phyloP scores from a whole-genome alignment of 1,139 yeast genomes.

The Arxiozyma heterogenica region DNA sequence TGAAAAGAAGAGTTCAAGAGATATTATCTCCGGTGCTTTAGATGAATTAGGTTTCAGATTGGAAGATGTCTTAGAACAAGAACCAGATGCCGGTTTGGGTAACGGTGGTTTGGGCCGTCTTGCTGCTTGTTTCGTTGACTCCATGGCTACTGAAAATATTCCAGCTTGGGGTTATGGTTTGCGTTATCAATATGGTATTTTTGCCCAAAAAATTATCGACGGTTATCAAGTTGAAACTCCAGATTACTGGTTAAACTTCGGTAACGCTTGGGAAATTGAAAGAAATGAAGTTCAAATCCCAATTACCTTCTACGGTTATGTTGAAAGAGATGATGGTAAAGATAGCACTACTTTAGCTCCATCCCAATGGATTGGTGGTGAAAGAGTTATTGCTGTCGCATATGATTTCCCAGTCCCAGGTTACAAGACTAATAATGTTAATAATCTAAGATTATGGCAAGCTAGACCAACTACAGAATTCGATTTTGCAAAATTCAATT shows the following conservation, averaged over 20 bases:
- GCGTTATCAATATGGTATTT: constrained; percentile 88
- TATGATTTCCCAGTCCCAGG: constrained; percentile 94
- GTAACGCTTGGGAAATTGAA: constrained; percentile 90
- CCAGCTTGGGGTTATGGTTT: constrained; percentile 97
- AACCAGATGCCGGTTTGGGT: constrained; percentile 91
- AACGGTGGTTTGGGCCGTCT: constrained; percentile 93
- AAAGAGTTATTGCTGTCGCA: constrained; percentile 83
- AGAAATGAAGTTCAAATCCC: constrained; percentile 83
- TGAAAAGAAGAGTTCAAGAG: constrained; percentile 32
- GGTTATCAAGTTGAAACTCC: constrained; percentile 94
- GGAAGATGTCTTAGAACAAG: constrained; percentile 77
- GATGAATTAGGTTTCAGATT: constrained; percentile 75
- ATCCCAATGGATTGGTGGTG: constrained; percentile 76
- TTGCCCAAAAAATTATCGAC: constrained; percentile 79
- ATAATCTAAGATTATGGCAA: constrained; percentile 85
- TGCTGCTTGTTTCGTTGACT: constrained; percentile 91
- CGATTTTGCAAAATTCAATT: constrained; percentile 84
- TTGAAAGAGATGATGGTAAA: constrained; percentile 47
- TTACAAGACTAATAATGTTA: constrained; percentile 71
- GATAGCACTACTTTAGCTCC: constrained; percentile 41
- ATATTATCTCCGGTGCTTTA: constrained; percentile 46
- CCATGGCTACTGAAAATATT: constrained; percentile 75
- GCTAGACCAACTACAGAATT: constrained; percentile 86
- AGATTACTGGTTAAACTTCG: constrained; percentile 82
- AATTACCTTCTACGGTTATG: constrained; percentile 85